Evolutionary conservation across 139 green algal genomes (phyloP).

Genomic region (Chlorella sp.): DNA sequence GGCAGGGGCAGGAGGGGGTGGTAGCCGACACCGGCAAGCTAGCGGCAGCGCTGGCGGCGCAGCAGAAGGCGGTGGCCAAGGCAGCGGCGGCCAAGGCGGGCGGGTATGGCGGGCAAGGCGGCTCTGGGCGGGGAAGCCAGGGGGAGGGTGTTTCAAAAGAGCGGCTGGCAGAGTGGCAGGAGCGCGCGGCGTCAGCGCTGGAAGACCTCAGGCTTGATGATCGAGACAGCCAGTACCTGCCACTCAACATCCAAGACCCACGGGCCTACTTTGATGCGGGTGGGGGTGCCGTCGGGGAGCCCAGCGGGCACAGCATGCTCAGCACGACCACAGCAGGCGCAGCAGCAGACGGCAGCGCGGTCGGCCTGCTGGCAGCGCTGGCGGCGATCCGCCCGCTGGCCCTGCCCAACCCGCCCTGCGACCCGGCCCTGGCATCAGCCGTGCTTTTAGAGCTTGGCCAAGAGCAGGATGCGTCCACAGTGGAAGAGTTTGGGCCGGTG

Average conservation of each 20-base stretch:
- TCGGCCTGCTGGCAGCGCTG: not conserved
- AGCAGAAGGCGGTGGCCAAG: conserved; percentile 13
- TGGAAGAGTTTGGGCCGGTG: conserved; percentile 42
- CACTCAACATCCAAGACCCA: conserved; percentile 35
- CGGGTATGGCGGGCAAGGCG: not conserved
- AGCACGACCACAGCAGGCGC: not conserved
- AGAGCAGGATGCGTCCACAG: conserved; percentile 31
- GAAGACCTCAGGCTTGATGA: conserved; percentile 34
- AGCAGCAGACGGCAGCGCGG: not conserved
- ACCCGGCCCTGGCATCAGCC: conserved; percentile 12
- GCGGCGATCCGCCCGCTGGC: not conserved
- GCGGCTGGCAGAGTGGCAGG: conserved; percentile 32
- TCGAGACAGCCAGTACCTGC: not conserved
- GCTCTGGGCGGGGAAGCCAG: not conserved
- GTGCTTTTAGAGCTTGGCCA: conserved; percentile 41
- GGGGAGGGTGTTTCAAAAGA: conserved; percentile 7
- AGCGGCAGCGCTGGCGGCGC: conserved; percentile 27
- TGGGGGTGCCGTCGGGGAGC: not conserved
- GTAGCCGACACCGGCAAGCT: conserved; percentile 16
- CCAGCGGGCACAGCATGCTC: not conserved
- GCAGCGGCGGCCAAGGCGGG: not conserved
- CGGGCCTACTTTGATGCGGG: conserved; percentile 28
- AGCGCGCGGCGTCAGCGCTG: conserved; percentile 31
- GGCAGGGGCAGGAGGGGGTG: not conserved
- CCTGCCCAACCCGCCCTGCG: conserved; percentile 31